Evolutionary conservation across 768 basidiomycete genomes (phyloP).

Genomic region (Russula virescens): DNA sequence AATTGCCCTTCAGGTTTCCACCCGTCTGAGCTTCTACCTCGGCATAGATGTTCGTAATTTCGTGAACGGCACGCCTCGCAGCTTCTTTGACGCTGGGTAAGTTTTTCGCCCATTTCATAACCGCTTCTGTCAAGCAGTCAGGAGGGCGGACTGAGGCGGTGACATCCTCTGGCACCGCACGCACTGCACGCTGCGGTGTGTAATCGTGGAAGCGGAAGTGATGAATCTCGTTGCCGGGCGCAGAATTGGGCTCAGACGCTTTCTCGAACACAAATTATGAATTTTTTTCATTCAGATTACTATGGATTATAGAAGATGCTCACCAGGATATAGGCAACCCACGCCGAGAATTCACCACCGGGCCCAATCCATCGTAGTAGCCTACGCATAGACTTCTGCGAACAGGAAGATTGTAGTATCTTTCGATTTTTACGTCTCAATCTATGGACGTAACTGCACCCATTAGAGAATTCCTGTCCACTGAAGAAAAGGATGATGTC

Average conservation of each 20-base stretch:
- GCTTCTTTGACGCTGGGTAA: not conserved
- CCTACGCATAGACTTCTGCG: too few relatives aligned
- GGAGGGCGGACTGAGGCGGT: slow-evolving; percentile 40
- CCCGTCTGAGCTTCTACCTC: not conserved
- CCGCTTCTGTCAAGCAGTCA: not conserved
- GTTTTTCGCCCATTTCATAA: not conserved
- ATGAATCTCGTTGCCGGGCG: slow-evolving; percentile 27
- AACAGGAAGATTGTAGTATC: too few relatives aligned
- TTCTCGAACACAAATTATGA: too few relatives aligned
- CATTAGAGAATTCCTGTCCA: too few relatives aligned
- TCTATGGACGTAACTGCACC: too few relatives aligned
- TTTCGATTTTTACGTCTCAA: too few relatives aligned
- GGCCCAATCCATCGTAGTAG: too few relatives aligned
- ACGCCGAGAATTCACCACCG: too few relatives aligned
- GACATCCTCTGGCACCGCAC: slow-evolving; percentile 27
- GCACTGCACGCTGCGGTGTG: slow-evolving; percentile 36
- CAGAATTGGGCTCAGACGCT: not conserved
- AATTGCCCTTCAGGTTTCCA: not conserved
- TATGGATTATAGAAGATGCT: too few relatives aligned
- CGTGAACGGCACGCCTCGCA: not conserved
- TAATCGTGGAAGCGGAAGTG: slow-evolving; percentile 40
- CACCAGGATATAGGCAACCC: too few relatives aligned
- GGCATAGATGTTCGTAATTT: slow-evolving; percentile 2
- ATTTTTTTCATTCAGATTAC: too few relatives aligned
- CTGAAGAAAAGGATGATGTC: too few relatives aligned